These are phyloP conservation scores for Decorospora gaudefroyi DNA, from an alignment of 2,329 filamentous ascomycete genomes.

Conservation along the genomic window DNA sequence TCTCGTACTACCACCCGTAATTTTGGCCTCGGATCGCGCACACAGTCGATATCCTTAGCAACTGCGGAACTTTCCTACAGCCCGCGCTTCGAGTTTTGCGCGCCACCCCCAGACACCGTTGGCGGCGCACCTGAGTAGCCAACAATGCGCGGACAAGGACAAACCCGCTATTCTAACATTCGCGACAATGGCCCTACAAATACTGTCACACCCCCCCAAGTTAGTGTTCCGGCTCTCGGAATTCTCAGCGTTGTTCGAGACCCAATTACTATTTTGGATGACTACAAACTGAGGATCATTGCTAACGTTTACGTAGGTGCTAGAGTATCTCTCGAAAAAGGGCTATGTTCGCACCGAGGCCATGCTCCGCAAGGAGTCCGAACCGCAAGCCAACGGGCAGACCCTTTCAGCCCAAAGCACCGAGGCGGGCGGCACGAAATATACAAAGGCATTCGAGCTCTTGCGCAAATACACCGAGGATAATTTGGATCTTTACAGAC, in stretches of 20 bases:
- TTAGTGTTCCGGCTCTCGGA: too few relatives aligned
- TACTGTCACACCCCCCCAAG: too few relatives aligned
- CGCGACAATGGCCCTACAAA: too few relatives aligned
- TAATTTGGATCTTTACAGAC: conserved; percentile 88
- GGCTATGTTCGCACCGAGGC: conserved; percentile 93
- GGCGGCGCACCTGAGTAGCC: too few relatives aligned
- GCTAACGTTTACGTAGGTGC: conserved; percentile 61
- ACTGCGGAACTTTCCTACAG: too few relatives aligned
- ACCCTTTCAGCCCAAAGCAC: conserved; percentile 69
- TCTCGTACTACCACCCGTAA: background rate
- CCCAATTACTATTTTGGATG: background rate
- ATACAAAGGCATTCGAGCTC: conserved; percentile 72
- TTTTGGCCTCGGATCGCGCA: too few relatives aligned
- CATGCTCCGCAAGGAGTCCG: conserved; percentile 87
- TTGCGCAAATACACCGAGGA: conserved; percentile 86
- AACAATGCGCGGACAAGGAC: too few relatives aligned
- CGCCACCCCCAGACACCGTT: too few relatives aligned
- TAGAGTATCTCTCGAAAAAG: conserved; percentile 94
- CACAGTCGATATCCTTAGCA: too few relatives aligned
- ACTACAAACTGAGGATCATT: background rate
- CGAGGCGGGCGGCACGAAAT: conserved; percentile 74
- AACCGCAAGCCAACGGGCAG: conserved; percentile 79
- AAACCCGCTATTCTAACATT: too few relatives aligned
- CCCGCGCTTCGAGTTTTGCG: too few relatives aligned
- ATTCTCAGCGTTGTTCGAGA: background rate